Evolutionary conservation across 371 early-diverging fungal genomes (phyloP), one percentile per base, ranked within the genome.

Genomic region (Mucor indicus): DNA sequence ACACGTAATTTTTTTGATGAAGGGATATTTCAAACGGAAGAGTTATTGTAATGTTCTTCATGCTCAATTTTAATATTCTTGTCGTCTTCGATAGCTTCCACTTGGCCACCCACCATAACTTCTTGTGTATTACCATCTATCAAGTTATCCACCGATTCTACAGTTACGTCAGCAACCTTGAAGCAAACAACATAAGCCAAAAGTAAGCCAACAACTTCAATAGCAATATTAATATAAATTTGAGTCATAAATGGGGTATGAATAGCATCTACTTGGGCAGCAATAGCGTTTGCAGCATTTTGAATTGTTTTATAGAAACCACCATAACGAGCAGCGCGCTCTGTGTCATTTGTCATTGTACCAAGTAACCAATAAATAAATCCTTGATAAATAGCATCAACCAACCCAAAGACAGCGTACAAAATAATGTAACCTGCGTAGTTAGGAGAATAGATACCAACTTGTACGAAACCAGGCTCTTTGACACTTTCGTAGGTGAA

Each of bases 291-390:
- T 21, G 55, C 56, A 32, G 66, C 65, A 38, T 84, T 84, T 72
- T 90, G 91, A 56, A 87, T 79, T 24, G 85, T 86, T 76, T 90
- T 90, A 79, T 90, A 90, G 70, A 83, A 89, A 5, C 91, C 91
- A 50, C 83, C 83, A 57, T 81, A 89, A 43, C 85, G 77, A 21
- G 90, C 79, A 38, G 85, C 74, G 50, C 73, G 58, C 61, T 74
- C 72, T 50, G 79, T 75, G 49, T 90, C 85, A 58, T 86, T 86
- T 22, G 84, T 75, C 40, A 86, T 72, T 29, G 88, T 78, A 19
- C 89, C 88, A 53, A 88, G 79, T 36, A 90, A 60, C 89, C 89
- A 89, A 75, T 87, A 85, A 25, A 79, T 78, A 42, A 80, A 79
- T 50, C 79, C 80, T 75, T 88, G 89, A 56, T 80, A 83, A 55